These are phyloP conservation scores for Leptographium procerum DNA, from an alignment of 2,329 filamentous ascomycete genomes.

Conservation along the genomic window DNA sequence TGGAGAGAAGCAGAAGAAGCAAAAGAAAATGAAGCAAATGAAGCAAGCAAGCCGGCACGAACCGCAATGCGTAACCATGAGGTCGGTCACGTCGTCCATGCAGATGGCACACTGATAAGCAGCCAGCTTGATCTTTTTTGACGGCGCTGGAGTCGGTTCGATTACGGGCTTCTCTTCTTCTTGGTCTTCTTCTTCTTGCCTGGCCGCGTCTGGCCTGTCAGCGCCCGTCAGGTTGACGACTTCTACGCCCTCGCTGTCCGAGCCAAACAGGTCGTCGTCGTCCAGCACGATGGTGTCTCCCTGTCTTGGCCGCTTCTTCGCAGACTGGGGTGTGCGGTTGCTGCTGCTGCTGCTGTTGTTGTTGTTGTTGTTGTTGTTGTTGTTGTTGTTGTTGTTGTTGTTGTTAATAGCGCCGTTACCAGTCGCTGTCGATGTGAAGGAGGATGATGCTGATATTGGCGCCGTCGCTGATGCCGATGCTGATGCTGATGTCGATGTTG, in stretches of 20 bases:
- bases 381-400: too few species aligned
- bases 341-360: too few species aligned
- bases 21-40: background rate
- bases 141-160: constrained; percentile 15
- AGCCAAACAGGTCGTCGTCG: constrained; percentile 7
- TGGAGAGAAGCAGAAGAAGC: background rate
- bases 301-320: background rate
- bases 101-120: constrained; percentile 56
- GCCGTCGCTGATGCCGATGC: background rate
- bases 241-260: constrained; percentile 16
- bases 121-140: constrained; percentile 40
- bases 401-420: background rate
- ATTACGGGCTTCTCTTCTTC: constrained; percentile 20
- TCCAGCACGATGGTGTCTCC: background rate
- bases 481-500: background rate
- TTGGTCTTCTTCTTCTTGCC: background rate
- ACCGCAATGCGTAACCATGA: constrained; percentile 59
- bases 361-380: too few species aligned
- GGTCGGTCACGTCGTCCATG: constrained; percentile 46
- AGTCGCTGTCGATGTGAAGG: background rate
- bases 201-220: constrained; percentile 5
- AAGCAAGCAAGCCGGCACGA: constrained; percentile 23
- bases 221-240: constrained; percentile 24
- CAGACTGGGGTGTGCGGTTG: background rate
- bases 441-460: background rate